Percentiles rank a stretch among this genome's conserved stretches.
phyloP scores from a whole-genome alignment of 1,284 basidiomycete genomes.

The Prillingera fragicola region DNA sequence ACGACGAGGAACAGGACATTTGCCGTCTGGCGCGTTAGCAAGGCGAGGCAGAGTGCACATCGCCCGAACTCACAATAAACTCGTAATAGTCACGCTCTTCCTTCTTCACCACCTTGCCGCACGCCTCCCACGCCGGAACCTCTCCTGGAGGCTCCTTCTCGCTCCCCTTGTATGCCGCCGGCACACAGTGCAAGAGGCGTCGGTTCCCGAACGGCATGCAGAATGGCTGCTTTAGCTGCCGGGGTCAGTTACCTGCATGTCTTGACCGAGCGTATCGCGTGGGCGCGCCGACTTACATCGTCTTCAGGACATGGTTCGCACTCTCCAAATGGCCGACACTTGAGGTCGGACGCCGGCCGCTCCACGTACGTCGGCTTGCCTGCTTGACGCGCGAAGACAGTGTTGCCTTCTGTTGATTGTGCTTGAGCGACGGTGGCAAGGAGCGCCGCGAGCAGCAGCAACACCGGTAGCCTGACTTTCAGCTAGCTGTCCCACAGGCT shows the following conservation, averaged over 20 bases:
- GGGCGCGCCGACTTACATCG: constrained; percentile 55
- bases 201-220: constrained; percentile 88
- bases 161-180: constrained; percentile 28
- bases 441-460: no score
- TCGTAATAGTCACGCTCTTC: constrained; percentile 82
- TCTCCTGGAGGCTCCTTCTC: constrained; percentile 52
- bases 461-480: no score
- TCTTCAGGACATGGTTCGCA: constrained; percentile 78
- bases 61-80: constrained; percentile 59
- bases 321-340: constrained; percentile 69
- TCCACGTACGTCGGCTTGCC: constrained; percentile 26
- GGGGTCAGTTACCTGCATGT: constrained; percentile 6
- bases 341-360: constrained; percentile 35
- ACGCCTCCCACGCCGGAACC: constrained; percentile 79
- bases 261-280: neutral
- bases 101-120: constrained; percentile 68
- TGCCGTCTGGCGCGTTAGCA: constrained; percentile 45
- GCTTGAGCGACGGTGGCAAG: no score
- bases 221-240: constrained; percentile 72
- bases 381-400: constrained; percentile 1
- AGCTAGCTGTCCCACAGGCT: no score
- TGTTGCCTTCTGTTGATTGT: no score
- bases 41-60: no score
- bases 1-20: constrained; percentile 67
- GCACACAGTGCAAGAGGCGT: constrained; percentile 71